These are phyloP conservation scores for Dalbergia cultrata DNA, from an alignment of 306 rosid genomes.

Conservation along the genomic window DNA sequence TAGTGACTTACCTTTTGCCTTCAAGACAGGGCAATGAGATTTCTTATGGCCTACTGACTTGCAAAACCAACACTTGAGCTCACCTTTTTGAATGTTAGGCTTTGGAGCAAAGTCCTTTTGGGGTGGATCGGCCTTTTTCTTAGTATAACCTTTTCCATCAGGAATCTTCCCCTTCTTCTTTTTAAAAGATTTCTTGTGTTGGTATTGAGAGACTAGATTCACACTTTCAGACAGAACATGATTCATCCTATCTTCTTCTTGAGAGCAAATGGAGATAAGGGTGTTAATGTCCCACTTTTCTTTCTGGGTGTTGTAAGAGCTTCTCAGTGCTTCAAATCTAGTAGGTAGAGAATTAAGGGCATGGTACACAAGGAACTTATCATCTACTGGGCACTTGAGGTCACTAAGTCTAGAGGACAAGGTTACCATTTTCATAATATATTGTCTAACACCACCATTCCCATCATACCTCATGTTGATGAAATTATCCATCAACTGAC, in stretches of 20 bases:
- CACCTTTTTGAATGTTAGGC: too few species aligned
- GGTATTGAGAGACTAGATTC: neutral
- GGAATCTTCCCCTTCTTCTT: neutral
- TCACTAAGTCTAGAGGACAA: neutral
- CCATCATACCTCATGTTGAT: conserved; percentile 12
- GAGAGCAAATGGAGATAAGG: neutral
- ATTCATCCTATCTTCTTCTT: neutral
- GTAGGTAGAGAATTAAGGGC: neutral
- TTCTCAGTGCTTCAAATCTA: neutral
- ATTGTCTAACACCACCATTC: neutral
- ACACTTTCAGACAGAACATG: neutral
- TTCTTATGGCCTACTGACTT: too few species aligned
- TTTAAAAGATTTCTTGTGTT: neutral
- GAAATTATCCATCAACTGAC: neutral
- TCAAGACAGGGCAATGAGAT: neutral
- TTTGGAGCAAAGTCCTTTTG: neutral
- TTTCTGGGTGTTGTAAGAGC: neutral
- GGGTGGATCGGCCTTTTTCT: neutral
- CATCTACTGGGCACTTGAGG: neutral
- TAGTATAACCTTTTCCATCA: neutral
- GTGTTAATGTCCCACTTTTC: neutral
- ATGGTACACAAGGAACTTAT: neutral
- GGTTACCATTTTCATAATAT: neutral
- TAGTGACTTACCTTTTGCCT: neutral
- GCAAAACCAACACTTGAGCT: neutral